Conservation (phyloP, 495 filamentous ascomycete species). For the Aspergillus nidulans region DNA sequence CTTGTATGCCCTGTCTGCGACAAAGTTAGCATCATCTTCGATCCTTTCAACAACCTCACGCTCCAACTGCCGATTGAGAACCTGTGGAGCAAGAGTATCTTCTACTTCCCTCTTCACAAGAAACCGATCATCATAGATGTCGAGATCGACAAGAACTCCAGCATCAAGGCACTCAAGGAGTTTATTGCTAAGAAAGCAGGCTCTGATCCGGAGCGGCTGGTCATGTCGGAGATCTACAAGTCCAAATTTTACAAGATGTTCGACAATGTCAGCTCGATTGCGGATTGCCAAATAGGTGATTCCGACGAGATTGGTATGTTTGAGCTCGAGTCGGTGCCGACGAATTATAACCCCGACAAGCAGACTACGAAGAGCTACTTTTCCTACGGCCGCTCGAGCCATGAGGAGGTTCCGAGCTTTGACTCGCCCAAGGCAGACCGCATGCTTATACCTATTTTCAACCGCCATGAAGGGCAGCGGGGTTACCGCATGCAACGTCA, state of each 20-base stretch:
- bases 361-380: slow-evolving; percentile 43
- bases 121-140: slow-evolving; percentile 66
- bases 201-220: slow-evolving; percentile 50
- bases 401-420: slow-evolving; percentile 54
- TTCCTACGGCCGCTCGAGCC: slow-evolving; percentile 46
- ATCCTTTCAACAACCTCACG: slow-evolving; percentile 93
- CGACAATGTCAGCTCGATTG: slow-evolving; percentile 58
- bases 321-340: slow-evolving; percentile 75
- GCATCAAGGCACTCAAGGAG: slow-evolving; percentile 68
- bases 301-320: slow-evolving; percentile 68
- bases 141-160: slow-evolving; percentile 83
- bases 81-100: slow-evolving; percentile 66
- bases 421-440: slow-evolving; percentile 63
- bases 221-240: slow-evolving; percentile 75
- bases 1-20: slow-evolving; percentile 84
- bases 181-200: slow-evolving; percentile 66
- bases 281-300: slow-evolving; percentile 58
- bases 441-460: slow-evolving; percentile 75
- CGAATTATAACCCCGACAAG: slow-evolving; percentile 59
- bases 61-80: slow-evolving; percentile 83
- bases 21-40: slow-evolving; percentile 97
- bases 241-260: slow-evolving; percentile 80
- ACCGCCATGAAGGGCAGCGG: slow-evolving; percentile 54
- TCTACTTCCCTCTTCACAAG: slow-evolving; percentile 65
- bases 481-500: slow-evolving; percentile 31